Conservation (phyloP, 2,329 filamentous ascomycete species). For the Westerdykella sp. region DNA sequence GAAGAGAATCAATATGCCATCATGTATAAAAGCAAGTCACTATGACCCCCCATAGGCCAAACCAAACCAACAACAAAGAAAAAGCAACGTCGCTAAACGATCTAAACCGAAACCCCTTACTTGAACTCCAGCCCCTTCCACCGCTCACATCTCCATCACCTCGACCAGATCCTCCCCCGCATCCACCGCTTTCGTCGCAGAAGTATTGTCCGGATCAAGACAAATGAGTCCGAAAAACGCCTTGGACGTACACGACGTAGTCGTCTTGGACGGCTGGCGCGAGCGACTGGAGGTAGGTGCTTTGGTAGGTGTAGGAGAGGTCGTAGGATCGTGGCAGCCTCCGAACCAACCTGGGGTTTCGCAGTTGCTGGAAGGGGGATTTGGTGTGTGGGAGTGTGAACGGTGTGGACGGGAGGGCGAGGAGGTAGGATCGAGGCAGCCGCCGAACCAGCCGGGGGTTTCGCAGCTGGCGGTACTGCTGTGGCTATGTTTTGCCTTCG, state of each 20-base stretch:
- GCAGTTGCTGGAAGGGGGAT: slow-evolving; percentile 4
- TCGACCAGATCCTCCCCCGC: too few species aligned
- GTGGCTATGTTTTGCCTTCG: slow-evolving; percentile 3
- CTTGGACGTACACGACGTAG: slow-evolving; percentile 21
- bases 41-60: too few species aligned
- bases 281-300: neutral
- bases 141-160: slow-evolving; percentile 22
- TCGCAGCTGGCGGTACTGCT: slow-evolving; percentile 15
- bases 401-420: neutral
- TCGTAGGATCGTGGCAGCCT: neutral
- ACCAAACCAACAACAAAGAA: too few species aligned
- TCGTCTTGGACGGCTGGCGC: slow-evolving; percentile 3
- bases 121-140: slow-evolving; percentile 8
- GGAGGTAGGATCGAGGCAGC: neutral
- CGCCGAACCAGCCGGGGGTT: slow-evolving; percentile 4
- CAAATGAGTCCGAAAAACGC: slow-evolving; percentile 30
- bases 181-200: too few species aligned
- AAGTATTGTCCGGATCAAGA: slow-evolving; percentile 11
- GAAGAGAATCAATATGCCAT: slow-evolving; percentile 5
- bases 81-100: too few species aligned
- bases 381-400: neutral
- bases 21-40: too few species aligned
- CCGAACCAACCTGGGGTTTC: slow-evolving; percentile 4
- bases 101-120: too few species aligned
- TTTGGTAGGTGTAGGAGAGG: neutral